Evolutionary conservation across 306 rosid species (phyloP), one percentile per base, ranked within the genome.

Genomic region (Potentilla sterilis): DNA sequence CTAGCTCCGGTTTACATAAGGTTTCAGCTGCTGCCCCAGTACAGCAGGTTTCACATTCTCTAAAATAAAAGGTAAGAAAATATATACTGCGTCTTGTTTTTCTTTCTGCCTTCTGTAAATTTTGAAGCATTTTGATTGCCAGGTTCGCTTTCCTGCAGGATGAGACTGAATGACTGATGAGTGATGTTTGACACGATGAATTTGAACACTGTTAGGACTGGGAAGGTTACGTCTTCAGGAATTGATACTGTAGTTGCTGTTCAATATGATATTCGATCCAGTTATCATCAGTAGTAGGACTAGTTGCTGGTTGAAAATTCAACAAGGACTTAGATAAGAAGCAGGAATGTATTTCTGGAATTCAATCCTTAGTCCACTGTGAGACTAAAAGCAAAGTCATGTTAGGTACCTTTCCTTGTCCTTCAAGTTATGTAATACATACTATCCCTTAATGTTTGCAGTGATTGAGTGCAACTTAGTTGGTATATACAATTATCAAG

Each of bases 21-120:
- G 93, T 91, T 10, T 83, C 97, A 3, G 88, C 90, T 72, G 82
- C 90, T 7, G 79, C 67, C 41, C 87, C 78, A 5, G 68, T 81
- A 6, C 82, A 87, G 18, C 78, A 84, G 2, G 47, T 43, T 43
- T 43, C 89, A 74, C 93, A 91, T 61, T 93, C 97, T 37, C 88
- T 91, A 0, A 84, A 86, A 81, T 78, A 80, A 46, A 5, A 74
- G 75, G 8, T 83, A 28, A 28, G 28, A 28, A 28, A 28, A 28
- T 81, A 38, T 69, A 83, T 6, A 55, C 34, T 21, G 62, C 21
- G n/a, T 11, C 63, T 21, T 55, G 16, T 22, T 24, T 58, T 58
- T 12, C 4, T 55, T 28, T 28, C 28, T 28, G 28, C 28, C 28
- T 54, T 9, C 61, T 54, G 61, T 7, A n/a, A 54, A 54, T 54